These are phyloP conservation scores for Trichoderma asperelloides DNA, from an alignment of 495 filamentous ascomycete species.

Conservation along the genomic window DNA sequence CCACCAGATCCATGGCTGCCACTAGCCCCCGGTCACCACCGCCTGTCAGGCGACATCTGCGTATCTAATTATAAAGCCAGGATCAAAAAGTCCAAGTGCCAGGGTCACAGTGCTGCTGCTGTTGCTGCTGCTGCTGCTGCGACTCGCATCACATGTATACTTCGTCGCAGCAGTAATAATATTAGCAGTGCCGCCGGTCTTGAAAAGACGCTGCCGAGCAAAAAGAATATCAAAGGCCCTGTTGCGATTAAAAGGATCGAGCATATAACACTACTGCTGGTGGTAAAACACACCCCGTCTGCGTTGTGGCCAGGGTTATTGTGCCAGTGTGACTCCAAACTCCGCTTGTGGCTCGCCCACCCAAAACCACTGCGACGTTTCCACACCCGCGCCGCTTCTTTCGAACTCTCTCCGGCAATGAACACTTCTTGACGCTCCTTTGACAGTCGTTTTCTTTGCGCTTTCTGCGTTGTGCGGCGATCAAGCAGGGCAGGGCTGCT, in stretches of 20 bases:
- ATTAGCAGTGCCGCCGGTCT: too few species aligned
- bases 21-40: background rate
- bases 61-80: background rate
- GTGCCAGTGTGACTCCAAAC: background rate
- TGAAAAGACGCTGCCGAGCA: too few species aligned
- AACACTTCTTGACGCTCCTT: background rate
- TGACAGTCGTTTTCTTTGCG: background rate
- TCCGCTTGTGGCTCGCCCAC: background rate
- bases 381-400: background rate
- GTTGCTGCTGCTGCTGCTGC: too few species aligned
- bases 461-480: background rate
- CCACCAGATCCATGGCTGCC: background rate
- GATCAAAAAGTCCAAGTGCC: too few species aligned
- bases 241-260: background rate
- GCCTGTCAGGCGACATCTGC: background rate
- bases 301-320: background rate
- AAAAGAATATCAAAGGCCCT: too few species aligned
- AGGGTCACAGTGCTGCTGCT: too few species aligned
- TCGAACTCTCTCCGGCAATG: background rate
- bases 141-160: too few species aligned
- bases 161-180: too few species aligned
- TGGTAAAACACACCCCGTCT: background rate
- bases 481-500: background rate
- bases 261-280: background rate
- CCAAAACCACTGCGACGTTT: background rate